Evolutionary conservation across 805 yeast species (phyloP), one percentile per base, ranked within the genome.

Genomic region (Pichia gijzeniarum): DNA sequence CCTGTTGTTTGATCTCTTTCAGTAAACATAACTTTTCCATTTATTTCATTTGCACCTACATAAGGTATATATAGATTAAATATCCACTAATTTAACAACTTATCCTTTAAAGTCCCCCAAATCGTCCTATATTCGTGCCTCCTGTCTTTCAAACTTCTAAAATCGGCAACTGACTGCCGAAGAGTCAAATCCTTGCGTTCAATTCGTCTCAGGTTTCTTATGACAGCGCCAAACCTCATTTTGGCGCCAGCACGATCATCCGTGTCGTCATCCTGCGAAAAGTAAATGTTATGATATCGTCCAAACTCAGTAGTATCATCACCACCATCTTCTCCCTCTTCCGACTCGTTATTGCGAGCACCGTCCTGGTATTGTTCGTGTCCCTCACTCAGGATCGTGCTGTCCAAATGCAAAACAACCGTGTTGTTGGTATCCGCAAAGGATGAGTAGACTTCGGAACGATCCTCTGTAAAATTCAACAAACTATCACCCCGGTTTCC

Each of bases 121-220:
- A 43, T 3, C 9, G 41, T 27, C 3, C 12, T 17, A 31, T 37
- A 3, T 7, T 36, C 17, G 18, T 37, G 10, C 3, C 8, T 30
- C 1, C 5, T 16, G 10, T 10, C 28, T 4, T 14, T 20, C 5
- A 27, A 33, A n/a, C 14, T 14, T 28, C 44, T 19, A 17, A 45
- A 45, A 30, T 45, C 48, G 1, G 44, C 41, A 12, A 45, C 40
- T 5, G 48, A 45, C 31, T 45, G 44, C 25, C 48, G 16, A 12
- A 45, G 8, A n/a, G 8, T 28, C 28, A 45, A 19, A 31, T 45
- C 48, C 2, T 22, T 35, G 17, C 36, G 22, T 39, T 45, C 48
- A 16, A 45, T 35, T 6, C 18, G 21, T 31, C 19, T 45, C 22
- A 45, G 32, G 2, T 21, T 30, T 9, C 27, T n/a, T 9, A 45